Evolutionary conservation across 2,329 filamentous ascomycete species (phyloP), one percentile per base, ranked within the genome.

Genomic region (Neospermospora avenae): DNA sequence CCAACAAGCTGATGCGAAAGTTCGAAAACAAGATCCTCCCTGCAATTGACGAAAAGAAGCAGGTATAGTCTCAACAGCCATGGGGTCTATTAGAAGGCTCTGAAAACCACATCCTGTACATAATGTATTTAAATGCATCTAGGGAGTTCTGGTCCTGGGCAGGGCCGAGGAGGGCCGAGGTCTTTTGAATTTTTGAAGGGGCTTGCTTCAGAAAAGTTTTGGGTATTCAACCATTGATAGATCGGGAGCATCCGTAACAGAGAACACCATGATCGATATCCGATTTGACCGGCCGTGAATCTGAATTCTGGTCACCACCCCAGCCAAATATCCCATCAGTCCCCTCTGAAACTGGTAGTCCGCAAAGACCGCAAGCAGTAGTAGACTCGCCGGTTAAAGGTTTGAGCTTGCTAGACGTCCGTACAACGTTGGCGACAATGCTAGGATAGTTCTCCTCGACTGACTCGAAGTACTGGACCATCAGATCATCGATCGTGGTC

Each of bases 371-470:
- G 69, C 91, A 96, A 24, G 67, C 67, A 14, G 70, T 71, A 46
- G 65, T 71, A 20, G 68, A 70, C 7, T 72, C 73, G 1, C 63
- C 66, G 49, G 67, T 68, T 22, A 77, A 72, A 25, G 84, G 76
- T 48, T 86, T 79, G 42, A 98, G 80, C 75, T 96, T 96, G 55
- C 86, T 87, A n/a, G 90, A 88, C 35, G 93, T 99, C 63, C 91
- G 85, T 4, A 97, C 93, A 10, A 99, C 95, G 72, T 99, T 99
- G 34, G 93, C 89, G 66, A 99, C 93, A 58, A 98, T 91, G 58
- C 90, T 91, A 3, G 93, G 90, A 70, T 96, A 97, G 61, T 88
- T 89, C 65, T 85, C 84, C 72, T 96, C 93, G 16, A 96, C 91
- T 42, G 86, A 88, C 66, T 85, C 84, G 70, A 99, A 96, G 74